Percentiles rank a stretch among this genome's conserved stretches.
Conservation (phyloP, 495 filamentous ascomycete genomes). For the Podospora didyma region DNA sequence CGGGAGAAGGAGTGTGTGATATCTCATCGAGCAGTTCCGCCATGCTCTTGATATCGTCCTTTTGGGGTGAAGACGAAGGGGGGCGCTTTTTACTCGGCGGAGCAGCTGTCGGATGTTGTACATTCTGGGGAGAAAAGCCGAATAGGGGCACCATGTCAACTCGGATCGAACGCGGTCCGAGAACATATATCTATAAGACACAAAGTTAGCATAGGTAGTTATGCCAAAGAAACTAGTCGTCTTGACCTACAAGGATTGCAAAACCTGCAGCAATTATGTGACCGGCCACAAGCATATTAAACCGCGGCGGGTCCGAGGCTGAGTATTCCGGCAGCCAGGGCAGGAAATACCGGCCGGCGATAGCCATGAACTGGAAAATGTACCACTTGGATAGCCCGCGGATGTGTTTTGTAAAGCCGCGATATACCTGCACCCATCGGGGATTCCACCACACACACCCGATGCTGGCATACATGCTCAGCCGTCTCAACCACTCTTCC, state of each 20-base stretch:
- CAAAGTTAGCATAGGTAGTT: neutral
- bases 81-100: neutral
- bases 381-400: constrained; percentile 66
- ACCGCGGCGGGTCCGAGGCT: constrained; percentile 34
- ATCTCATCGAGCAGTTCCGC: constrained; percentile 44
- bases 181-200: constrained; percentile 31
- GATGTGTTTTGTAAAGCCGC: constrained; percentile 60
- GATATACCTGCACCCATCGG: constrained; percentile 58
- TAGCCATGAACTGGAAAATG: constrained; percentile 57
- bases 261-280: constrained; percentile 56
- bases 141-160: constrained; percentile 58
- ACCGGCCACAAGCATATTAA: constrained; percentile 38
- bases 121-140: constrained; percentile 20
- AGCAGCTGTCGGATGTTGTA: neutral
- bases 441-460: constrained; percentile 76
- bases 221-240: neutral
- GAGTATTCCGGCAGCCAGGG: constrained; percentile 46
- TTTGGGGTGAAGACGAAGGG: neutral
- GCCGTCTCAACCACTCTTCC: constrained; percentile 35
- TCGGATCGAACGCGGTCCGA: constrained; percentile 48
- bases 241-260: constrained; percentile 49
- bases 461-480: constrained; percentile 50
- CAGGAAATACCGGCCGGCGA: constrained; percentile 54
- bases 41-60: constrained; percentile 28
- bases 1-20: constrained; percentile 26